Evolutionary conservation across 371 early-diverging fungal species (phyloP), one percentile per base, ranked within the genome.

Genomic region (Syncephalis plumigaleata): DNA sequence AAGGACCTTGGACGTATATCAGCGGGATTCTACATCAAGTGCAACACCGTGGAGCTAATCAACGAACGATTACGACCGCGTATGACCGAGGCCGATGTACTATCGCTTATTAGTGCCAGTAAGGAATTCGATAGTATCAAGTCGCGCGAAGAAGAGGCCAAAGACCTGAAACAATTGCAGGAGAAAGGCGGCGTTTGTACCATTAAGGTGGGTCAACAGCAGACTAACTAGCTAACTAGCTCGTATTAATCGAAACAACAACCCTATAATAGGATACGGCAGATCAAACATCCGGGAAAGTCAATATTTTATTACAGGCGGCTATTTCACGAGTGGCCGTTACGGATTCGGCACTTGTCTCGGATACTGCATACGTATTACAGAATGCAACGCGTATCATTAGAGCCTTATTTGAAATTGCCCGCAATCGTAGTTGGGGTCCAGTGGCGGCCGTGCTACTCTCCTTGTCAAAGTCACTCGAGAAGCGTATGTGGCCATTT

Each of bases 361-460:
- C 94, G 0, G 98, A 98, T 58, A 70, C 77, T 38, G 82, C 80
- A 0, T 96, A 91, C 56, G 86, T 98, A 7, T 81, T 86, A 7
- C 91, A 94, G 58, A 95, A 92, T 58, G 81, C 88, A 0, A 81
- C 80, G 0, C 83, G 98, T 52, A 84, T 98, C 46, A 68, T 92
- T n/a, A 79, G 96, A 16, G 94, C 95, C 1, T 53, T 96, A 43
- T 95, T 95, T 62, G 94, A 98, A 53, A 87, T 96, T 50, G 86
- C 90, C 0, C 51, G 93, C 15, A 82, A 84, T 50, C 68, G 93
- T 21, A 78, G 78, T 56, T 94, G 91, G 91, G 86, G 89, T 0
- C 84, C 87, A 1, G 79, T 81, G 0, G 80, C 92, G 0, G 58
- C 76, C 25, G 79, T 80, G 3, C 67, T 92, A 25, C 70, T 92